phyloP scores from a whole-genome alignment of 805 yeast genomes.

The Komagataella pseudopastoris region DNA sequence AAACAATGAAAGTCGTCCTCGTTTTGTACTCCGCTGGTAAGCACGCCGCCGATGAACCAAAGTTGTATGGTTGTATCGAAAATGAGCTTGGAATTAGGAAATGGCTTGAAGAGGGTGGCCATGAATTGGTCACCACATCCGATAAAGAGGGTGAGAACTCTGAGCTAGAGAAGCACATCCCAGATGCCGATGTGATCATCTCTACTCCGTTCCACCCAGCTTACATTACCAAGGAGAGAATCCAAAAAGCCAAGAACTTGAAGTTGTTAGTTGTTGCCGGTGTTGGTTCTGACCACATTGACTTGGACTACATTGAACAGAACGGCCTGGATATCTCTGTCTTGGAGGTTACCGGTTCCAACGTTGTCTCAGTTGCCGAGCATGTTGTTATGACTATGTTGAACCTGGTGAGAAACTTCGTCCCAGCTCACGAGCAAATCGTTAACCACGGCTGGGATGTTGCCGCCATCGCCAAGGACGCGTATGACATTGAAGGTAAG shows the following conservation, averaged over 20 bases:
- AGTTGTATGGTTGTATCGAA: constrained; percentile 57
- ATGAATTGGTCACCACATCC: constrained; percentile 48
- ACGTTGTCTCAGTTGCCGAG: constrained; percentile 71
- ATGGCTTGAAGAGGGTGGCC: constrained; percentile 55
- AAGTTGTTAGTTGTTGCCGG: constrained; percentile 70
- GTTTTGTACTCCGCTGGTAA: constrained; percentile 45
- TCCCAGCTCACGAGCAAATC: constrained; percentile 66
- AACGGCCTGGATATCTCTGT: constrained; percentile 52
- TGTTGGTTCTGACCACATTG: constrained; percentile 76
- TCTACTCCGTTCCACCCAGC: constrained; percentile 81
- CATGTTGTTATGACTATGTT: constrained; percentile 67
- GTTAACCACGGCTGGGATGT: constrained; percentile 57
- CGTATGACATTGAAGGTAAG: constrained; percentile 65
- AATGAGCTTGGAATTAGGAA: constrained; percentile 61
- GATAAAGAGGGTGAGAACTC: constrained; percentile 54
- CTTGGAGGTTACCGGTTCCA: constrained; percentile 73
- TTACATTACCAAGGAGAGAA: constrained; percentile 53
- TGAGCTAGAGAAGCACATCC: constrained; percentile 48
- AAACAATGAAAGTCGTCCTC: constrained; percentile 29
- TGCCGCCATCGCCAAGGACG: constrained; percentile 61
- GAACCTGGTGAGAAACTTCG: constrained; percentile 60
- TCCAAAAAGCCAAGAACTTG: constrained; percentile 56
- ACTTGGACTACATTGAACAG: constrained; percentile 47
- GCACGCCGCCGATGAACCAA: constrained; percentile 47
- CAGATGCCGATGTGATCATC: constrained; percentile 64